Conservation (phyloP, 2,329 filamentous ascomycete genomes). For the Teratosphaeria zuluensis region DNA sequence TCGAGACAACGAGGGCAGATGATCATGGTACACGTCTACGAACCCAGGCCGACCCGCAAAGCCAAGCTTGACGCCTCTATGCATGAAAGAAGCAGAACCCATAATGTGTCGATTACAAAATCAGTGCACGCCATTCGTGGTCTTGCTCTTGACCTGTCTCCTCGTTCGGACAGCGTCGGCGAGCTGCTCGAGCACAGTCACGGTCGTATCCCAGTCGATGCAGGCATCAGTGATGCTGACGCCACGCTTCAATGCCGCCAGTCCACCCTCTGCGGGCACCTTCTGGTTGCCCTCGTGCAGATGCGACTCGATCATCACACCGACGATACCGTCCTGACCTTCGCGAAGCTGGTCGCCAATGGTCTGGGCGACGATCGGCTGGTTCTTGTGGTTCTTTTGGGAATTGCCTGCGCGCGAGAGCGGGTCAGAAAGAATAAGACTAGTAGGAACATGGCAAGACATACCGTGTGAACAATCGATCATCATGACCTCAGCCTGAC, state of each 20-base stretch:
- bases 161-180: conserved; percentile 73
- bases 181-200: conserved; percentile 71
- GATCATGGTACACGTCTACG: background rate
- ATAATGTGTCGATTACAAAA: background rate
- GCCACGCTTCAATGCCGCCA: conserved; percentile 68
- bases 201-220: conserved; percentile 83
- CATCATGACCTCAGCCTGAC: conserved; percentile 84
- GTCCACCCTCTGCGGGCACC: conserved; percentile 67
- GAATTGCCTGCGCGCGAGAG: conserved; percentile 63
- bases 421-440: background rate
- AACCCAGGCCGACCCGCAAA: background rate
- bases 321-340: conserved; percentile 80
- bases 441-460: conserved; percentile 21
- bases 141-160: conserved; percentile 40
- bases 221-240: conserved; percentile 95
- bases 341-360: conserved; percentile 77
- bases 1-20: background rate
- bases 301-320: conserved; percentile 98
- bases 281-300: conserved; percentile 76
- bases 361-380: conserved; percentile 79
- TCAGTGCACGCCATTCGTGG: conserved; percentile 11
- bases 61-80: conserved; percentile 5
- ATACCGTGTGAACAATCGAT: conserved; percentile 93
- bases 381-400: conserved; percentile 93
- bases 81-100: background rate